phyloP scores from a whole-genome alignment of 768 basidiomycete genomes.

The Auricularia heimuer region DNA sequence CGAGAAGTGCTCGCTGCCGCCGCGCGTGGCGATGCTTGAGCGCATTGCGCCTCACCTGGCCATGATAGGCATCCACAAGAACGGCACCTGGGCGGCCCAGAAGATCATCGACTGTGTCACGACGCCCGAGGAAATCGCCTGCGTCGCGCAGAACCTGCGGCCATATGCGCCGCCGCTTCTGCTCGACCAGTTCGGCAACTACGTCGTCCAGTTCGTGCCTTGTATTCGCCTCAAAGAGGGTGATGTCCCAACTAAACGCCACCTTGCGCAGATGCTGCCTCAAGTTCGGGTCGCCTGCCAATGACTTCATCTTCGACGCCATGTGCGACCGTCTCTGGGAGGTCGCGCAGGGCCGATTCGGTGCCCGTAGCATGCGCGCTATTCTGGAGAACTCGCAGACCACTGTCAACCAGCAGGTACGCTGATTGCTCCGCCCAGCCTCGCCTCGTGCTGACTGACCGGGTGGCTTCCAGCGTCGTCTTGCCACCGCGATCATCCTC shows the following conservation, averaged over 20 bases:
- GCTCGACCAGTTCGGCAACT: slow-evolving; percentile 89
- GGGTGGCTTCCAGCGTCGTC: slow-evolving; percentile 48
- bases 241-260: background rate
- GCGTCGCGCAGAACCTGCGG: slow-evolving; percentile 79
- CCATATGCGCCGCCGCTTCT: slow-evolving; percentile 90
- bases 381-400: slow-evolving; percentile 89
- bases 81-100: slow-evolving; percentile 99
- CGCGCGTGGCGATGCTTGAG: slow-evolving; percentile 86
- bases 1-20: slow-evolving; percentile 69
- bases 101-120: slow-evolving; percentile 96
- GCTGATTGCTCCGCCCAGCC: background rate
- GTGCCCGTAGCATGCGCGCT: slow-evolving; percentile 94
- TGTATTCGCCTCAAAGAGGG: background rate
- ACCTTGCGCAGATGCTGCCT: slow-evolving; percentile 59
- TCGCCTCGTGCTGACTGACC: background rate
- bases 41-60: slow-evolving; percentile 89
- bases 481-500: slow-evolving; percentile 87
- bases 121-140: slow-evolving; percentile 71
- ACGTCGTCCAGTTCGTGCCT: slow-evolving; percentile 74
- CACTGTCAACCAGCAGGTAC: slow-evolving; percentile 66
- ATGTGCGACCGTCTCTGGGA: slow-evolving; percentile 99
- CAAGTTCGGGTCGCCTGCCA: slow-evolving; percentile 79
- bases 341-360: slow-evolving; percentile 94
- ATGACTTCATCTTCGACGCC: slow-evolving; percentile 95
- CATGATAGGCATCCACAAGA: slow-evolving; percentile 98